phyloP scores from a whole-genome alignment of 768 basidiomycete genomes.

The Trametes punicea region DNA sequence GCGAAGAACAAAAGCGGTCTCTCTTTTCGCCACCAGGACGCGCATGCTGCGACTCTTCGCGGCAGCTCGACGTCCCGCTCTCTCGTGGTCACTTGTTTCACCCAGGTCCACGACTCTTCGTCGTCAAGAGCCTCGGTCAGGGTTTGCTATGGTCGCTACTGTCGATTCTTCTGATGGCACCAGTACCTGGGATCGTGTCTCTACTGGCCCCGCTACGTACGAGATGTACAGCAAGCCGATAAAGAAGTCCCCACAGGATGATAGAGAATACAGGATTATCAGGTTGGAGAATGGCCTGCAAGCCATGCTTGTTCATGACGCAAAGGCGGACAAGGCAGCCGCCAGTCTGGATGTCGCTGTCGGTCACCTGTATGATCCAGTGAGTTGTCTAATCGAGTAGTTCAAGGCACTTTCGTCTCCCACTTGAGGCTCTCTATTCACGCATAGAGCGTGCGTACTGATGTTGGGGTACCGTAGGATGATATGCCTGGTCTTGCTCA shows the following conservation, averaged over 20 bases:
- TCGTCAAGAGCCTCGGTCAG: background rate
- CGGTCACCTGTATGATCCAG: slow-evolving; percentile 91
- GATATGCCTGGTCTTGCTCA: slow-evolving; percentile 93
- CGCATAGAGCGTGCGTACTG: background rate
- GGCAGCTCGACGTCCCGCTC: slow-evolving; percentile 13
- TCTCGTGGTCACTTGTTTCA: background rate
- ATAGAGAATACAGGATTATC: slow-evolving; percentile 78
- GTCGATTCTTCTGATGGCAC: slow-evolving; percentile 1
- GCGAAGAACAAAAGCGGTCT: slow-evolving; percentile 2
- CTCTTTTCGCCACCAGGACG: slow-evolving; percentile 1
- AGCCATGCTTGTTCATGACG: slow-evolving; percentile 79
- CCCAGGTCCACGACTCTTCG: background rate
- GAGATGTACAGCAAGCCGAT: slow-evolving; percentile 57
- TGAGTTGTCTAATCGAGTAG: slow-evolving; percentile 37
- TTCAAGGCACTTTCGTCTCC: background rate
- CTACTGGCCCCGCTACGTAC: slow-evolving; percentile 32
- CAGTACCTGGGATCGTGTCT: slow-evolving; percentile 16
- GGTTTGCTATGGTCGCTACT: slow-evolving; percentile 16
- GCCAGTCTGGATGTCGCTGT: slow-evolving; percentile 94
- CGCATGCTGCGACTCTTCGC: slow-evolving; percentile 20
- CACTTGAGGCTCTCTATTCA: background rate
- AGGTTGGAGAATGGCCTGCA: slow-evolving; percentile 87
- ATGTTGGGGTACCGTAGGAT: slow-evolving; percentile 40
- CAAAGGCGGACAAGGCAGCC: slow-evolving; percentile 87
- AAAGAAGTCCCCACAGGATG: slow-evolving; percentile 72